Conservation (phyloP, 169 alveolate species). For the Plasmodium yoelii region DNA sequence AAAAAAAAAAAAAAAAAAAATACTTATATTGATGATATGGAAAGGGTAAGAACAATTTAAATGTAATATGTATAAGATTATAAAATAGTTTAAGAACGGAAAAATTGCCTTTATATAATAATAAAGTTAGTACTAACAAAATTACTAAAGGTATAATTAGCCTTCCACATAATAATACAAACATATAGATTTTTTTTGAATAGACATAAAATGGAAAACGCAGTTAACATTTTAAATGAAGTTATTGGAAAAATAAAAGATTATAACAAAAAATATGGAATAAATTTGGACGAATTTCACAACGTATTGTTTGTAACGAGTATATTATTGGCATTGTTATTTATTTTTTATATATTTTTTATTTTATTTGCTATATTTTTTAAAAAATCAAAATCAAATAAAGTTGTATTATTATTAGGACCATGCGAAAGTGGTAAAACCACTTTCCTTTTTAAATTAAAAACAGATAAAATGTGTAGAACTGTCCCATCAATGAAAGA, state of each 20-base stretch:
- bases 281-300: conserved; percentile 64
- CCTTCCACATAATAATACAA: too few species aligned
- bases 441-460: conserved; percentile 44
- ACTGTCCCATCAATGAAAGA: conserved; percentile 71
- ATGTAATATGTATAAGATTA: too few species aligned
- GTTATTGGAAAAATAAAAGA: conserved; percentile 7
- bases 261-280: conserved; percentile 38
- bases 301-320: conserved; percentile 36
- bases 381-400: conserved; percentile 25
- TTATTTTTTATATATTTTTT: conserved; percentile 33
- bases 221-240: conserved; percentile 8
- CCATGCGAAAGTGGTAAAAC: conserved; percentile 76
- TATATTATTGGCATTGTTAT: conserved; percentile 27
- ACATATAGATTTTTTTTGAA: too few species aligned
- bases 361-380: conserved; percentile 38
- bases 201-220: conserved; percentile 32
- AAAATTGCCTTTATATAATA: too few species aligned
- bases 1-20: too few species aligned
- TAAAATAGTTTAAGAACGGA: too few species aligned
- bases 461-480: conserved; percentile 54
- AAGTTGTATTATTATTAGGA: conserved; percentile 52
- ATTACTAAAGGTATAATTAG: too few species aligned
- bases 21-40: too few species aligned
- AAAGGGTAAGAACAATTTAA: too few species aligned
- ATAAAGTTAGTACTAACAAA: too few species aligned